A percentile compares a stretch with the other conserved stretches of the same genome.
These are phyloP conservation scores for Pyrenopolyporus hunteri DNA, from an alignment of 495 filamentous ascomycete species.

Conservation along the genomic window DNA sequence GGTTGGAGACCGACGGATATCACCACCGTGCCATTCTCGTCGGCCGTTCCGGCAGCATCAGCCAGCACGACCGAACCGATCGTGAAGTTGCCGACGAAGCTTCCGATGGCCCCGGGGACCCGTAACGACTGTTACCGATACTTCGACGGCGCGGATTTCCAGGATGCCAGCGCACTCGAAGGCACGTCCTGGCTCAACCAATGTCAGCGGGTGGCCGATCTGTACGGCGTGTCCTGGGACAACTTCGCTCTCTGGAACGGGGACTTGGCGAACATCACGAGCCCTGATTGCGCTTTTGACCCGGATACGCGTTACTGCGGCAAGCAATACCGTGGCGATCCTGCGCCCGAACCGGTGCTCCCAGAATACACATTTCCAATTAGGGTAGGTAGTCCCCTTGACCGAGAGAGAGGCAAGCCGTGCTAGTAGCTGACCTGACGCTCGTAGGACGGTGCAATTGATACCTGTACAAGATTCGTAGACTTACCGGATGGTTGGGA, in stretches of 20 bases:
- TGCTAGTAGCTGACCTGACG: neutral
- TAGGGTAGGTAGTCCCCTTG: neutral
- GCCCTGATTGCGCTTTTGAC: conserved; percentile 53
- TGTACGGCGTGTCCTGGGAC: neutral
- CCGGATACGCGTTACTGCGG: conserved; percentile 65
- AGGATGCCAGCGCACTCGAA: neutral
- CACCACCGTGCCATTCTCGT: neutral
- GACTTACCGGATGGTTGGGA: neutral
- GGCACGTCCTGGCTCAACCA: neutral
- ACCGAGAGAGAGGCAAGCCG: neutral
- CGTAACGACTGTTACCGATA: neutral
- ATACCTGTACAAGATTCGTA: neutral
- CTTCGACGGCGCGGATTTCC: neutral
- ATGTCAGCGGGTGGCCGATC: neutral
- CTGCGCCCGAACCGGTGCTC: neutral
- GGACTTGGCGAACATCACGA: neutral
- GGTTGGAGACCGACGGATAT: neutral
- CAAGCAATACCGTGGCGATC: neutral
- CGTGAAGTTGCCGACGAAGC: neutral
- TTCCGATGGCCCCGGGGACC: neutral
- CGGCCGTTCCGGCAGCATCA: neutral
- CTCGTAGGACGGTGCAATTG: neutral
- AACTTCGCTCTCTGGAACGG: neutral
- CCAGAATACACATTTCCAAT: neutral
- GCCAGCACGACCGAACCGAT: neutral